Evolutionary conservation across 176 grass and related monocot genomes (phyloP).

Genomic region (Secale cereale): DNA sequence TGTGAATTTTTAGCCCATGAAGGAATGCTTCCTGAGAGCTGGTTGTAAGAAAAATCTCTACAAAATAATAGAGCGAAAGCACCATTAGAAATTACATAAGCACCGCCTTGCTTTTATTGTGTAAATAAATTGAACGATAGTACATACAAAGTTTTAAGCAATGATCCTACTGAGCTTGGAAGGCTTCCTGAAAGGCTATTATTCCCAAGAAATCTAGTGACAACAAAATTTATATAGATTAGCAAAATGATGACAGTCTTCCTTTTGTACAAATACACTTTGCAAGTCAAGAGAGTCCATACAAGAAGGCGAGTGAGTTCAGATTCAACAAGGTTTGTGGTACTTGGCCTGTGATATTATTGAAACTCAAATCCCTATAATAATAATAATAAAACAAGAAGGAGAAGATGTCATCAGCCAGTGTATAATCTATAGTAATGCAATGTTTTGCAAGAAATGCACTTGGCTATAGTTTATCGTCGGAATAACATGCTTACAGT

Average conservation of each 20-base stretch:
- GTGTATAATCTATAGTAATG: slow-evolving; percentile 5
- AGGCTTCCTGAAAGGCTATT: slow-evolving; percentile 72
- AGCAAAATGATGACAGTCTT: slow-evolving; percentile 5
- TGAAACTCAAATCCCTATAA: slow-evolving; percentile 85
- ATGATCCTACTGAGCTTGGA: slow-evolving; percentile 41
- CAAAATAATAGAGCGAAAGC: neutral
- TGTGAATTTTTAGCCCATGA: slow-evolving; percentile 69
- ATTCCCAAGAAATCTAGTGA: slow-evolving; percentile 79
- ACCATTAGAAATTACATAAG: slow-evolving; percentile 1
- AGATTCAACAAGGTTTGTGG: slow-evolving; percentile 65
- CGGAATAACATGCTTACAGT: slow-evolving; percentile 37
- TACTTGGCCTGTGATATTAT: slow-evolving; percentile 76
- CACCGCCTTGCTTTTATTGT: neutral
- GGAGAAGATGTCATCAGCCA: neutral
- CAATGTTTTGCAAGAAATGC: neutral
- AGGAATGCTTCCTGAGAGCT: slow-evolving; percentile 76
- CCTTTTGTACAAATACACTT: neutral
- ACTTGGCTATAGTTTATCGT: neutral
- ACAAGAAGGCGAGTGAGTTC: slow-evolving; percentile 46
- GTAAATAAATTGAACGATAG: neutral
- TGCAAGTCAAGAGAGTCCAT: slow-evolving; percentile 21
- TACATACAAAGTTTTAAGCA: slow-evolving; percentile 59
- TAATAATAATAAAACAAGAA: neutral
- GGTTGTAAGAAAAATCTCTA: slow-evolving; percentile 95
- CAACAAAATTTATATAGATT: slow-evolving; percentile 15